Evolutionary conservation across 1,284 basidiomycete species (phyloP), one percentile per base, ranked within the genome.

Genomic region (Marasmius fiardii): DNA sequence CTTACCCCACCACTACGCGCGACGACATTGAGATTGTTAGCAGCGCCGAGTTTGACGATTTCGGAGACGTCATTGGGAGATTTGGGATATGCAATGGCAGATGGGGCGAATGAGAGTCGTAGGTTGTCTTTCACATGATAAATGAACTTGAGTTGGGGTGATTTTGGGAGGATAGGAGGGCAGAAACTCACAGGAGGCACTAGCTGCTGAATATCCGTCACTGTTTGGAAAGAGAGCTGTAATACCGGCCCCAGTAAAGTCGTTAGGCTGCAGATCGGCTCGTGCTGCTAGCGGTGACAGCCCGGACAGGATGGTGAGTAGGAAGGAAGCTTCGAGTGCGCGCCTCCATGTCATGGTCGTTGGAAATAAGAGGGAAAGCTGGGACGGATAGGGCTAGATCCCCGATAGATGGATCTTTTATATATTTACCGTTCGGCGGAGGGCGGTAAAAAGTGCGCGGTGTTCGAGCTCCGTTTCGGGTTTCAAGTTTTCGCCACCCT

Each of bases 171-270:
- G 5, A 41, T 41, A 21, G 20, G 5, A n/a, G 5, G 39, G 16
- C n/a, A n/a, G 39, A 23, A n/a, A 62, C 68, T 52, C 52, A 73
- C 72, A 74, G 12, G 71, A 61, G 18, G 58, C 55, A 51, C 68
- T 70, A 2, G 69, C 67, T 20, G 60, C 61, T 3, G 58, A n/a
- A 49, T 61, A 63, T 1, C 45, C 52, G 3, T 35, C 39, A 16
- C 60, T 55, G 1, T 53, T 55, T 3, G 62, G 54, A 26, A 61
- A 63, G 10, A 58, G 12, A 8, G 62, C 57, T 20, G 45, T 43
- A 44, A 61, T 53, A 6, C 58, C 62, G n/a, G 31, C 31, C 4
- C 26, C 47, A 33, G 47, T n/a, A 7, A 49, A 12, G 33, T 49
- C 31, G 18, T 20, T 14, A 49, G 28, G 28, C 10, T 31, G 28